Base-by-base conservation (phyloP, 2,329 filamentous ascomycete species). In the Ophidiomyces ophidiicola region DNA sequence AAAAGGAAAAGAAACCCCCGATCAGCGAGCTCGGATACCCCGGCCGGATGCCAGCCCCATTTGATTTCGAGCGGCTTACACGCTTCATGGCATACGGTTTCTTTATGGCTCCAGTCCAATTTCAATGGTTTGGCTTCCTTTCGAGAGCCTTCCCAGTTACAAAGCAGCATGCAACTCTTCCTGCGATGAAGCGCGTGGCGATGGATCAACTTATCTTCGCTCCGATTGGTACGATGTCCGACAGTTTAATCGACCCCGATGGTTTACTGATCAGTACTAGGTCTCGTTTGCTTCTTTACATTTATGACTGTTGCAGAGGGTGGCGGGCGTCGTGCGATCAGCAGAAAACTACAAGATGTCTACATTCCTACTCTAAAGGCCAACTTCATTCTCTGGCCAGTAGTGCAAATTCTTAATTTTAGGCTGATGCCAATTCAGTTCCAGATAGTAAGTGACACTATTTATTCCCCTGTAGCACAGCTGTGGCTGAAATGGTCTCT, bases 11-110 rank as follows among this genome's bases (percentile, higher is more conserved):
- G 54, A 76, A 81, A 0, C 74, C 70, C 56, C 63, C 74, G 61
- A 52, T 70, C 29, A 68, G 69, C 36, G 82, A 87, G 30, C 63
- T 85, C 32, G 76, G 86, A 37, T 74, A 78, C 41, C 62, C 62
- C 12, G 74, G 71, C 50, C 54, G 59, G 7, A 70, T 80, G 0
- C 82, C 86, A 19, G 82, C 85, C 2, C 78, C 85, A 0, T 96
- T 98, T 55, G 88, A 98, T 62, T 96, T 96, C 53, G 90, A 96
- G 65, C 78, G 90, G 34, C 69, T 94, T 46, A 88, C 84, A 1
- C 74, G 90, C 33, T 98, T 96, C 68, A 94, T 96, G 85, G 81
- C 83, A 4, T 98, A 96, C 60, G 86, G 86, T 57, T 94, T 96
- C 66, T 74, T 82, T 56, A 94, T 96, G 85, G 86, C 90, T 3